Percentiles rank a stretch among this genome's conserved stretches.
phyloP scores from a whole-genome alignment of 2,329 filamentous ascomycete species.

The Botrytis tulipae region DNA sequence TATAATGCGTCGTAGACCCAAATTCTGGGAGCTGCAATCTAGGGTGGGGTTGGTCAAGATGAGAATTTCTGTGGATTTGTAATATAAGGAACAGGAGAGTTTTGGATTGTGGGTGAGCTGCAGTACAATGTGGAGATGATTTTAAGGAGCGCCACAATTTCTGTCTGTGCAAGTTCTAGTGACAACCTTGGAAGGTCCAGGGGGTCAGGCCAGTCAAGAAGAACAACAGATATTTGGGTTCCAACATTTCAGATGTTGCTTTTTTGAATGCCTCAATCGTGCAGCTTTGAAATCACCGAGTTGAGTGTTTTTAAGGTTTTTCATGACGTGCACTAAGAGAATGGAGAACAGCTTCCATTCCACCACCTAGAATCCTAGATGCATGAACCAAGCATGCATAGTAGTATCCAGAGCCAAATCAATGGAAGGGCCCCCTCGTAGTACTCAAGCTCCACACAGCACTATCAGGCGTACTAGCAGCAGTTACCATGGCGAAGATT shows the following conservation, averaged over 20 bases:
- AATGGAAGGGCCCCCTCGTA: neutral
- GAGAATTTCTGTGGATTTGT: constrained; percentile 4
- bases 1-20: neutral
- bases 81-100: neutral
- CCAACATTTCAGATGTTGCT: neutral
- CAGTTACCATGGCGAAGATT: neutral
- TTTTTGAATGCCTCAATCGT: neutral
- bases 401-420: constrained; percentile 5
- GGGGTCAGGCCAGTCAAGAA: neutral
- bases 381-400: neutral
- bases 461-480: neutral
- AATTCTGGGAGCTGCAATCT: neutral
- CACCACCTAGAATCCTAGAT: neutral
- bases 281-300: neutral
- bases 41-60: neutral
- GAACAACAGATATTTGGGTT: neutral
- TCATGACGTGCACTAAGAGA: constrained; percentile 6
- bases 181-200: neutral
- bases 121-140: constrained; percentile 12
- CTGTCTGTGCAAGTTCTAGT: constrained; percentile 7
- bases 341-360: neutral
- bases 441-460: neutral
- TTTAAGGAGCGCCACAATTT: constrained; percentile 2
- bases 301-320: neutral
- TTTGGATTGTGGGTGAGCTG: neutral